Evolutionary conservation across 257 asterid genomes (phyloP), one percentile per base, ranked within the genome.

Genomic region (Solanum sejunctum): DNA sequence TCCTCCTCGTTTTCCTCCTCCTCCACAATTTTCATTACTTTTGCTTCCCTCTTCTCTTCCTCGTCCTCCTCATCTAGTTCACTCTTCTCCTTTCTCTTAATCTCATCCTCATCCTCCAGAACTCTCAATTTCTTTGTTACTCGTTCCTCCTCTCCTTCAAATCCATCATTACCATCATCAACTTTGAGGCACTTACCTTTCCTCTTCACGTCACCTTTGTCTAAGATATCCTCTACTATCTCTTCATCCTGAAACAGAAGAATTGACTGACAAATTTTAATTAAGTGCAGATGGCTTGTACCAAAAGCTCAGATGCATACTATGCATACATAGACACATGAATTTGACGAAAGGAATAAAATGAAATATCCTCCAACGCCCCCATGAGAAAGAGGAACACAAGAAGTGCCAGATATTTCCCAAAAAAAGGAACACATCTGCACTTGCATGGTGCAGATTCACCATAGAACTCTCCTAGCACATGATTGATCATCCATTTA

Each of bases 1-100:
- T 71, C 91, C 81, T 87, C 87, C 49, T 88, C 89, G 18, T 87
- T 83, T 63, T 82, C 43, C 83, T 89, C 90, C 78, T 89, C 93
- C 61, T 86, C 88, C 57, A 89, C 92, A 60, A 89, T 69, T 88
- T 89, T 90, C 86, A 87, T 80, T 85, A 89, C 90, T 90, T 93
- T 93, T 18, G 86, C 87, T 87, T 89, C 88, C 71, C 88, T 90
- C 84, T 86, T 88, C 72, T 89, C 90, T 52, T 85, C 89, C 80
- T 89, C 93, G 83, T 87, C 93, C 82, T 87, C 85, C 86, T 86
- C 86, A 86, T 86, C 84, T 47, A 52, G 87, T 72, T 85, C 87
- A 17, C 51, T 52, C 83, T 79, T 83, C 77, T 60, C 71, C 20
- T 45, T 69, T 18, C n/a, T 39, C 52, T 87, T 85, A 12, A 10